Conservation (phyloP, 1,284 basidiomycete genomes). For the Irpex sp. region DNA sequence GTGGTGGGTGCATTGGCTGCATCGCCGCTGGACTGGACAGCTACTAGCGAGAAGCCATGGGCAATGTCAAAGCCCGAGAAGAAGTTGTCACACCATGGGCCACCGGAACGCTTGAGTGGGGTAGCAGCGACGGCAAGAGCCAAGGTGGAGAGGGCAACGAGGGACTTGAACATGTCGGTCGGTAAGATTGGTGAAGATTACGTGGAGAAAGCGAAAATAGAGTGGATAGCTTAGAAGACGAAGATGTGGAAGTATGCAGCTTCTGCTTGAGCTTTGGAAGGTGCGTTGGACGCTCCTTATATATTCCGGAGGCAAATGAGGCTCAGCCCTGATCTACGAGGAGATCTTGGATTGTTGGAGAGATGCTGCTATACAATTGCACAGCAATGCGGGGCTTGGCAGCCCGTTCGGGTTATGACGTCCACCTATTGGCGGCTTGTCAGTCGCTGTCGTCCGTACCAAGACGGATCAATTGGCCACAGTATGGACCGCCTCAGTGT, state of each 20-base stretch:
- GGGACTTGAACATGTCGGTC: not conserved
- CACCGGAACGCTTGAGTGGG: not conserved
- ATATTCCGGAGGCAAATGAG: not conserved
- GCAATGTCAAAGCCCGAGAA: slow-evolving; percentile 14
- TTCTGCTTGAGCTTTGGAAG: too few relatives aligned
- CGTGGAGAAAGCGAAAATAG: not conserved
- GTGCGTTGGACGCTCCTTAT: not conserved
- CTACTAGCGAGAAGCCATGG: slow-evolving; percentile 39
- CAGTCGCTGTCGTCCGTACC: too few relatives aligned
- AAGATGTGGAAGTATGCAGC: too few relatives aligned
- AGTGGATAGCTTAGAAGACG: not conserved
- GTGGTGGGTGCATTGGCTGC: slow-evolving; percentile 32
- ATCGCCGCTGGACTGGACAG: slow-evolving; percentile 34
- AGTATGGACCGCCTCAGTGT: not conserved
- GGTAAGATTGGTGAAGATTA: not conserved
- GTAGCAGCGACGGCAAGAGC: not conserved
- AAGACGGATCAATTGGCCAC: not conserved
- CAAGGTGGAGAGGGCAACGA: not conserved
- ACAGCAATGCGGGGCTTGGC: not conserved
- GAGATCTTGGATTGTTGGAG: not conserved
- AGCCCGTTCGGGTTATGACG: not conserved
- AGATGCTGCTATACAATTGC: not conserved
- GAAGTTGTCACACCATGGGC: not conserved
- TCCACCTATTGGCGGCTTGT: not conserved
- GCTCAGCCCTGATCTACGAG: too few relatives aligned